phyloP scores from a whole-genome alignment of 306 rosid genomes.

The Begonia peltatifolia region DNA sequence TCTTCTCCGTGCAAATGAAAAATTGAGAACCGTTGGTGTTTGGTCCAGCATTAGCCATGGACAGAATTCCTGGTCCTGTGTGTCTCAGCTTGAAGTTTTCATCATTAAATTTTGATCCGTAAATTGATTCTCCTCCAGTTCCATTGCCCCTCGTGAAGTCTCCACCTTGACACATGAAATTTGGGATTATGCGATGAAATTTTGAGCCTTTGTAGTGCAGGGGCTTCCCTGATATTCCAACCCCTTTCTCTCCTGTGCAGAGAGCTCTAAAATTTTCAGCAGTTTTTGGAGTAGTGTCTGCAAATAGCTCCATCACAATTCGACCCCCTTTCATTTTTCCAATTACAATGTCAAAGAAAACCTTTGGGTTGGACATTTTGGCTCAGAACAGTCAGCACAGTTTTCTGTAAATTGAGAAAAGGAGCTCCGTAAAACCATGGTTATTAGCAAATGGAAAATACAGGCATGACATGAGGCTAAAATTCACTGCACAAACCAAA shows the following conservation, averaged over 20 bases:
- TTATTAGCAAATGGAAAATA: no score
- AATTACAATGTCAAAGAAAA: conserved; percentile 68
- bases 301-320: conserved; percentile 58
- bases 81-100: conserved; percentile 72
- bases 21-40: conserved; percentile 83
- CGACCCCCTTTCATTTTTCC: conserved; percentile 73
- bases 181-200: conserved; percentile 72
- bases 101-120: conserved; percentile 49
- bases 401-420: conserved; percentile 2
- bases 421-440: no score
- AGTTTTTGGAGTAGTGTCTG: conserved; percentile 63
- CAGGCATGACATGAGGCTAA: no score
- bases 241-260: conserved; percentile 69
- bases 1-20: conserved; percentile 45
- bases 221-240: conserved; percentile 50
- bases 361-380: conserved; percentile 60
- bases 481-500: no score
- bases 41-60: conserved; percentile 82
- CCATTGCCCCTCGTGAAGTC: conserved; percentile 78
- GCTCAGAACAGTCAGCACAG: not conserved
- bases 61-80: conserved; percentile 62
- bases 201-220: conserved; percentile 60
- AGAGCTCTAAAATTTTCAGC: conserved; percentile 90
- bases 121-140: conserved; percentile 84
- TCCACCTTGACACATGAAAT: conserved; percentile 83